Evolutionary conservation across 1,284 basidiomycete genomes (phyloP).

Genomic region (Melampsora medusae): DNA sequence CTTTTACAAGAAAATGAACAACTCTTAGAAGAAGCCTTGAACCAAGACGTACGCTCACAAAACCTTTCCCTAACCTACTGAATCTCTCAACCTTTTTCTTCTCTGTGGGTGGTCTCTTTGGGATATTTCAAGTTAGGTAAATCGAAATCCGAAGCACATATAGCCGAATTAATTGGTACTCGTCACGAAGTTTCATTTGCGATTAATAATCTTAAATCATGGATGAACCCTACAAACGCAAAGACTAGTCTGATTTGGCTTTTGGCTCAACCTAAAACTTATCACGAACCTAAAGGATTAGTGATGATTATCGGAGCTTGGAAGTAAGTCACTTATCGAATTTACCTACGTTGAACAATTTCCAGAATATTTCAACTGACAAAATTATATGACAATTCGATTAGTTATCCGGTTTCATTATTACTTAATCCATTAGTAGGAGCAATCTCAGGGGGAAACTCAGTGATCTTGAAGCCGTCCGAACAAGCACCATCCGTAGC

Average conservation of each 20-base stretch:
- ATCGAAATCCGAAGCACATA: conserved; percentile 53
- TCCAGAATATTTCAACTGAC: neutral
- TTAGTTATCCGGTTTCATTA: conserved; percentile 46
- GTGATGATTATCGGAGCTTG: conserved; percentile 56
- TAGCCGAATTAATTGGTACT: conserved; percentile 52
- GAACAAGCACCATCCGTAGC: conserved; percentile 54
- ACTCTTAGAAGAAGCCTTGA: conserved; percentile 52
- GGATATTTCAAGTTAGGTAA: conserved; percentile 49
- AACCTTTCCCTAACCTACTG: neutral
- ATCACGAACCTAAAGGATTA: conserved; percentile 56
- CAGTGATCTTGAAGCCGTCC: conserved; percentile 54
- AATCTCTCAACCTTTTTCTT: neutral
- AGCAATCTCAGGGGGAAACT: conserved; percentile 57
- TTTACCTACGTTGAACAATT: conserved; percentile 7
- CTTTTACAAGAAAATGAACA: conserved; percentile 54
- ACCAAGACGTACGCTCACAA: conserved; percentile 48
- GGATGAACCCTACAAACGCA: conserved; percentile 53
- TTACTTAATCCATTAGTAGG: conserved; percentile 54
- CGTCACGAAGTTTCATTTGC: conserved; percentile 54
- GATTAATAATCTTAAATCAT: conserved; percentile 53
- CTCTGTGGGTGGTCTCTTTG: neutral
- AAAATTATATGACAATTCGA: conserved; percentile 23
- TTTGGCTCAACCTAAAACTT: conserved; percentile 52
- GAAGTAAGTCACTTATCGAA: conserved; percentile 46
- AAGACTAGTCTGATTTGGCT: conserved; percentile 53